These are phyloP conservation scores for Rubia tinctorum DNA, from an alignment of 305 asterid genomes.

Conservation along the genomic window DNA sequence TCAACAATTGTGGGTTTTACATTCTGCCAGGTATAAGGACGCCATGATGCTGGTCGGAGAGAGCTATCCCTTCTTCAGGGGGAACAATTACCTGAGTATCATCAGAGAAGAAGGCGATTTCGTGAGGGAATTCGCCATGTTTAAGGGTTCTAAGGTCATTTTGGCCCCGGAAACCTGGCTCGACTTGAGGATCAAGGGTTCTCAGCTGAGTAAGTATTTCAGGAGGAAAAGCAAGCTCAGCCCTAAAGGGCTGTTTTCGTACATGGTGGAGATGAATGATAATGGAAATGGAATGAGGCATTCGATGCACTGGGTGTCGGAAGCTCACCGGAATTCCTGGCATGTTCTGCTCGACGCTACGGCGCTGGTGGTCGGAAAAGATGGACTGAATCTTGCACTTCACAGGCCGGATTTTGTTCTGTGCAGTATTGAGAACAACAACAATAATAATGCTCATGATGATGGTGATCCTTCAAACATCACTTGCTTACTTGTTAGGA, in stretches of 20 bases:
- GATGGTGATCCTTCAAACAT: conserved; percentile 37
- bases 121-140: conserved; percentile 53
- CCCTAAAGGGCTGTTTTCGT: conserved; percentile 61
- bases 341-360: conserved; percentile 70
- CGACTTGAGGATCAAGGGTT: conserved; percentile 74
- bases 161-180: conserved; percentile 68
- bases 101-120: conserved; percentile 49
- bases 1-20: too few species aligned
- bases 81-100: conserved; percentile 50
- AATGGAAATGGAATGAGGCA: conserved; percentile 35
- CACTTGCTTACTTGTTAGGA: conserved; percentile 60
- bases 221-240: conserved; percentile 62
- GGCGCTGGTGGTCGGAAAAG: conserved; percentile 49
- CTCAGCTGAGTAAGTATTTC: conserved; percentile 67
- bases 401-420: conserved; percentile 70
- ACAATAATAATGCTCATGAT: conserved; percentile 16
- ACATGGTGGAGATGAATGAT: conserved; percentile 42
- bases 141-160: conserved; percentile 62
- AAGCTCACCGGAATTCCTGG: conserved; percentile 76
- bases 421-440: conserved; percentile 42
- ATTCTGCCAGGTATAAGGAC: conserved; percentile 32
- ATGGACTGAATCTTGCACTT: conserved; percentile 55
- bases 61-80: conserved; percentile 71
- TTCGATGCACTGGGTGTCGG: conserved; percentile 79
- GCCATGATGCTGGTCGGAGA: conserved; percentile 88